Percentiles rank a stretch among this genome's conserved stretches.
These are phyloP conservation scores for Canavalia gladiata DNA, from an alignment of 306 rosid genomes.

Conservation along the genomic window DNA sequence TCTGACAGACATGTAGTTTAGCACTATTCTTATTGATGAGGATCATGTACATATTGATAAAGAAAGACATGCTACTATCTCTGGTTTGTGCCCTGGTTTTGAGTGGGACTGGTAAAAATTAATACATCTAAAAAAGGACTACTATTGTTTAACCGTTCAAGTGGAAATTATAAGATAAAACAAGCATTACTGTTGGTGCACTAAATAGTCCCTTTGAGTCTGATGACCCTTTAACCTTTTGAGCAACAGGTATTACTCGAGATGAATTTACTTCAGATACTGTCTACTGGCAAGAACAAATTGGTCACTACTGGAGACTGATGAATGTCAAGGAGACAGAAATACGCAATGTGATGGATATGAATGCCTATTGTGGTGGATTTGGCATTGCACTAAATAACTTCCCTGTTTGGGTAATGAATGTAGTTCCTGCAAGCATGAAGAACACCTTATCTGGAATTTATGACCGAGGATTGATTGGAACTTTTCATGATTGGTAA, in stretches of 20 bases:
- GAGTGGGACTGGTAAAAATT: constrained; percentile 5
- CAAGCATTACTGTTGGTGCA: constrained; percentile 23
- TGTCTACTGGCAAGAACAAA: constrained; percentile 79
- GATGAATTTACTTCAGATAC: constrained; percentile 72
- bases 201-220: constrained; percentile 33
- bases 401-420: constrained; percentile 86
- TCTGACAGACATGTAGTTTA: constrained; percentile 19
- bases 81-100: constrained; percentile 5
- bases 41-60: constrained; percentile 16
- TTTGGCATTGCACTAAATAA: constrained; percentile 73
- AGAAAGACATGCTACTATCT: not conserved
- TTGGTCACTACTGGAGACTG: constrained; percentile 75
- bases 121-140: not conserved
- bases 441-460: constrained; percentile 86
- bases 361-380: constrained; percentile 90
- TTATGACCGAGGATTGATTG: constrained; percentile 80
- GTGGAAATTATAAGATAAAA: constrained; percentile 15
- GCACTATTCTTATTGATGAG: not conserved
- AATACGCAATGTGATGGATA: constrained; percentile 91
- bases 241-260: constrained; percentile 65
- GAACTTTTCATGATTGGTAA: constrained; percentile 93
- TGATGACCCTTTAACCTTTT: constrained; percentile 42
- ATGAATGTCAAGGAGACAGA: constrained; percentile 69
- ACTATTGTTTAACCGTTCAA: constrained; percentile 1
- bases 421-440: constrained; percentile 78